Base-by-base conservation (phyloP, 345 rosid species). In the Ceriops decandra region DNA sequence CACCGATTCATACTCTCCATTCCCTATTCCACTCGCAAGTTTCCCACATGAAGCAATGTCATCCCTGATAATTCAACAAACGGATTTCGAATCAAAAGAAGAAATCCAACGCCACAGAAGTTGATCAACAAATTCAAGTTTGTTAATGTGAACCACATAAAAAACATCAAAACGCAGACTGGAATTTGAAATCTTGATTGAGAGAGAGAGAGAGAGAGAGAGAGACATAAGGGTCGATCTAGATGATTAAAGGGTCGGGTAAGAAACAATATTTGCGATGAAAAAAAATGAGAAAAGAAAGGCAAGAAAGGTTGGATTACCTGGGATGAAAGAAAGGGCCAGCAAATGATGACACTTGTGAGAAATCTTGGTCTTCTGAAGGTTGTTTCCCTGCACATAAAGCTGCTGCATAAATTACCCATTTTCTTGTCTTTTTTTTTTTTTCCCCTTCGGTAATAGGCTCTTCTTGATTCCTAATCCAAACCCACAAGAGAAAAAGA, bases 341-440 rank as follows among this genome's bases (percentile, higher is more conserved):
- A 27, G 33, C 16, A 24, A 30, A 57, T 60, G 77, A 58, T 26
- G 76, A 56, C 38, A 67, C 60, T 57, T 15, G 65, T 52, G 63
- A 46, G 59, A 62, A 59, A 57, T 59, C 77, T 60, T 54, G 68
- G 64, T 67, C 58, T 21, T 64, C 64, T 2, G 68, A 71, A 58
- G 68, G 62, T 52, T 54, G 76, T 27, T 78, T 80, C n/a, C 78
- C 82, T 80, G 66, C 63, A 53, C 28, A 9, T 1, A 46, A 24
- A 46, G 47, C 4, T 15, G 26, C 28, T 4, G 42, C 33, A 1
- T 24, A 15, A 51, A 31, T 2, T 21, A 69, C 0, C 26, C 2
- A 28, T 16, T 8, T 7, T 13, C 32, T 16, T 7, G 2, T 11
- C 9, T 69, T 22, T 36, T 17, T 24, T 24, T 24, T 20, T 32